phyloP scores from a whole-genome alignment of 2,329 filamentous ascomycete species.

The Coniochaeta pulveracea region DNA sequence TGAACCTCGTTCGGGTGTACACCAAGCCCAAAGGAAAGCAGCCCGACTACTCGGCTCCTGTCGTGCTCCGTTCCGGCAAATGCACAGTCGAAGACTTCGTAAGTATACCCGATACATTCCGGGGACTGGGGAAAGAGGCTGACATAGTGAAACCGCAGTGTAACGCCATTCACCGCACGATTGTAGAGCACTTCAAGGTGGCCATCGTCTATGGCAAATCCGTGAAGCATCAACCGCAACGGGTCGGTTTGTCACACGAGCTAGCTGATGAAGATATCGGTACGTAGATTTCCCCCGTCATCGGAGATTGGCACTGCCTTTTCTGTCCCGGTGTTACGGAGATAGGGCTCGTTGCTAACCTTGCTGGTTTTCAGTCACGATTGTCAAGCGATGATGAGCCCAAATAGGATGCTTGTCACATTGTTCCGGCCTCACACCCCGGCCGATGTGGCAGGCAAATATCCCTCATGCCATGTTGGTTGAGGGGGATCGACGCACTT shows the following conservation, averaged over 20 bases:
- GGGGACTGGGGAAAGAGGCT: background rate
- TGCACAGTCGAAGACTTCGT: constrained; percentile 97
- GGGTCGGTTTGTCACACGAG: constrained; percentile 84
- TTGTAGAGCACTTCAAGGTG: constrained; percentile 88
- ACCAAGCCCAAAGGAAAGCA: constrained; percentile 95
- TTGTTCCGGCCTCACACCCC: constrained; percentile 13
- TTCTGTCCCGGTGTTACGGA: background rate
- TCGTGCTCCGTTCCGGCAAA: constrained; percentile 71
- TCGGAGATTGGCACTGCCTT: background rate
- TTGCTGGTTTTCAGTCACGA: constrained; percentile 37
- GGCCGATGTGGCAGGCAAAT: too few relatives aligned
- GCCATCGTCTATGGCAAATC: constrained; percentile 96
- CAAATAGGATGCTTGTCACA: constrained; percentile 9
- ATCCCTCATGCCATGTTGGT: too few relatives aligned
- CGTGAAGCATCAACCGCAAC: constrained; percentile 96
- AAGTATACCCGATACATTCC: constrained; percentile 29
- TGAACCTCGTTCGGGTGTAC: constrained; percentile 84
- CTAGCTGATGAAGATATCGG: constrained; percentile 95
- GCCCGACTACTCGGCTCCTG: constrained; percentile 85
- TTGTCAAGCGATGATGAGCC: constrained; percentile 53
- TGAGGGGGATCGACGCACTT: too few relatives aligned
- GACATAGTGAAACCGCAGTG: constrained; percentile 48
- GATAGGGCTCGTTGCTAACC: constrained; percentile 12
- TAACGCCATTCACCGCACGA: constrained; percentile 92
- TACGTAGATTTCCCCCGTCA: constrained; percentile 32